These are phyloP conservation scores for Phylloporus sp. DNA, from an alignment of 768 basidiomycete species.

Conservation along the genomic window DNA sequence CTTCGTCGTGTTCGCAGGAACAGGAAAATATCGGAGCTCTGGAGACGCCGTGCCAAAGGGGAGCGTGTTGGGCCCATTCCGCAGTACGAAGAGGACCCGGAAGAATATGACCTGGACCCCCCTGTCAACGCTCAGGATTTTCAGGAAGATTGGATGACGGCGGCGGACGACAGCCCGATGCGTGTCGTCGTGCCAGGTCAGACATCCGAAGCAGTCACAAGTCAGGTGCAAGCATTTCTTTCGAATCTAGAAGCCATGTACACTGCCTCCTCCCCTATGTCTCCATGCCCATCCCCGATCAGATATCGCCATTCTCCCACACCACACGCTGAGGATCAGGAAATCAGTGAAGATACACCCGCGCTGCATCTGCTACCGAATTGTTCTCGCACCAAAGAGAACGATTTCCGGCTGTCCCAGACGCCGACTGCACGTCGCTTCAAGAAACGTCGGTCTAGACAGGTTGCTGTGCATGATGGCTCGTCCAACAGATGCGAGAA, in stretches of 20 bases:
- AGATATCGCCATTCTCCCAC: neutral
- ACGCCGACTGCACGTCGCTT: conserved; percentile 1
- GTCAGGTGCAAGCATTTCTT: conserved; percentile 20
- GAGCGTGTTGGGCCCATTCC: conserved; percentile 30
- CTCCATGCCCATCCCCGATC: conserved; percentile 1
- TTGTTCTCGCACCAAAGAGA: conserved; percentile 8
- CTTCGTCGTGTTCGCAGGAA: conserved; percentile 30
- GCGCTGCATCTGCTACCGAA: neutral
- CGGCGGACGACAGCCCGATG: conserved; percentile 31
- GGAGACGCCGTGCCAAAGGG: conserved; percentile 27
- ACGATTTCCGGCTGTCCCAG: neutral
- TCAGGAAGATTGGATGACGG: conserved; percentile 33
- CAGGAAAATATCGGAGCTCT: conserved; percentile 20
- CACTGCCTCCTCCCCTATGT: neutral
- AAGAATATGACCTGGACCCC: conserved; percentile 31
- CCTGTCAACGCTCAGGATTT: conserved; percentile 34
- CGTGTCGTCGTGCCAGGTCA: conserved; percentile 39
- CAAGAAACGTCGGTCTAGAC: conserved; percentile 10
- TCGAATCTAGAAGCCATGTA: conserved; percentile 16
- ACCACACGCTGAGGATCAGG: conserved; percentile 1
- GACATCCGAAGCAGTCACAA: conserved; percentile 20
- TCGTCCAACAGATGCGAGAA: conserved; percentile 17
- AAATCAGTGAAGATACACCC: neutral
- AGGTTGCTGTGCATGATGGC: neutral
- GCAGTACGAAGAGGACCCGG: conserved; percentile 28